Evolutionary conservation across 352 stramenopile genomes (phyloP), one percentile per base, ranked within the genome.

Genomic region (Pythium diclinum): DNA sequence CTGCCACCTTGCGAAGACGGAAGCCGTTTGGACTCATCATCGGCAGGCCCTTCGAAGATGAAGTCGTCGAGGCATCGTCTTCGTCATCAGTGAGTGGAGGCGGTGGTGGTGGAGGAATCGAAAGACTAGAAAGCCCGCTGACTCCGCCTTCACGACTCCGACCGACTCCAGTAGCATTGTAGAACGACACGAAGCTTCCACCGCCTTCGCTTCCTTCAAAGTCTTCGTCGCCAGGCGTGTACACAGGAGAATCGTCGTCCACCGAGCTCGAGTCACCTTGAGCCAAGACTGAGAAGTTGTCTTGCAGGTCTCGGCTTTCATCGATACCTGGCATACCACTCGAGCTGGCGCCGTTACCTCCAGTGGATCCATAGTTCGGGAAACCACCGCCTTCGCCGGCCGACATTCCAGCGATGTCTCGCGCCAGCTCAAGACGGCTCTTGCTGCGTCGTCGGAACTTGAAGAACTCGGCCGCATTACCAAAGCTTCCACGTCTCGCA

Each of bases 371-470:
- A 55, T 88, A 91, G 66, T 77, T 87, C 1, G 78, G 65, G 51
- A 86, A 87, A 17, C 74, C 69, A 30, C 68, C 67, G 47, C 66
- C 59, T 28, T 75, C 75, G 40, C 83, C 83, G 19, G 79, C 75
- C 10, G 66, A 63, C 38, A 81, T 80, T 56, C 73, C 59, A 1
- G 81, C 76, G 55, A 92, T 65, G 42, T 94, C 85, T 25, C 85
- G 81, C 19, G 83, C 83, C 17, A 94, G 68, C 67, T 92, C 83
- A 21, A 94, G 71, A 14, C 85, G 85, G 36, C 85, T 94, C 75
- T 94, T 94, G 64, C 85, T 94, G 65, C 85, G 83, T 77, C 85
- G 81, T 51, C 85, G 85, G 46, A 92, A 94, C 59, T 92, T 92
- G 69, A 91, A 94, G 25, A 94, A 91, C 59, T 94, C 83, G 14